A percentile compares a stretch with the other conserved stretches of the same genome.
phyloP scores from a whole-genome alignment of 2,329 filamentous ascomycete genomes.

The Ophiocordyceps camponoti-rufipedis region DNA sequence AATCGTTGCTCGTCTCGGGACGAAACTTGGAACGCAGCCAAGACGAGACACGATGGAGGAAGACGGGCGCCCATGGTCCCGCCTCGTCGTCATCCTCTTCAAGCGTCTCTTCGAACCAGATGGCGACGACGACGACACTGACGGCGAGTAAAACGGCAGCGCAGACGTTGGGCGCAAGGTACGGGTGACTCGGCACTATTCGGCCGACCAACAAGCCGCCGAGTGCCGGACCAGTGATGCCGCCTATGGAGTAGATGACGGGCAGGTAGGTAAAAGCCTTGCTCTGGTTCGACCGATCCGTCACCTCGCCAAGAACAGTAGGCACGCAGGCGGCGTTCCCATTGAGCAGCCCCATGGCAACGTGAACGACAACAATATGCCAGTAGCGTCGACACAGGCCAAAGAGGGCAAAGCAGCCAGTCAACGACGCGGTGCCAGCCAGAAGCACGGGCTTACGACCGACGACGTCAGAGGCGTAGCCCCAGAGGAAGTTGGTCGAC shows the following conservation, averaged over 20 bases:
- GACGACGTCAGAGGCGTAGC: slow-evolving; percentile 42
- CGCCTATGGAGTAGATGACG: slow-evolving; percentile 87
- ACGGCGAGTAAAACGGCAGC: slow-evolving; percentile 53
- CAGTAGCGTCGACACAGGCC: slow-evolving; percentile 69
- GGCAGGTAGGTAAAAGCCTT: slow-evolving; percentile 86
- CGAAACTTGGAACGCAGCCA: slow-evolving; percentile 8
- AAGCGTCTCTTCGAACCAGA: slow-evolving; percentile 72
- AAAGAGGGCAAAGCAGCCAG: slow-evolving; percentile 66
- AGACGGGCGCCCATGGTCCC: slow-evolving; percentile 13
- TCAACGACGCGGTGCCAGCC: slow-evolving; percentile 65
- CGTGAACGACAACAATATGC: slow-evolving; percentile 74
- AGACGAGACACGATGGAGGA: slow-evolving; percentile 13
- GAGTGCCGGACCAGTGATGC: slow-evolving; percentile 82
- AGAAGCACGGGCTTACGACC: slow-evolving; percentile 62
- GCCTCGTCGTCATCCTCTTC: slow-evolving; percentile 9
- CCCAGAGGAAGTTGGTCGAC: slow-evolving; percentile 57
- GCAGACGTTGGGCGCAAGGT: slow-evolving; percentile 67
- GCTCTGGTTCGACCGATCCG: slow-evolving; percentile 87
- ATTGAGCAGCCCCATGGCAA: slow-evolving; percentile 82
- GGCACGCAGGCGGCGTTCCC: slow-evolving; percentile 90
- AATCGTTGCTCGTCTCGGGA: slow-evolving; percentile 3
- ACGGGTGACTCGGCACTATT: slow-evolving; percentile 44
- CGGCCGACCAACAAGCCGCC: slow-evolving; percentile 65
- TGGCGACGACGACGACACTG: slow-evolving; percentile 54
- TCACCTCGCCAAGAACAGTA: slow-evolving; percentile 86